Base-by-base conservation (phyloP, 2,329 filamentous ascomycete species). In the Xylaria digitata region DNA sequence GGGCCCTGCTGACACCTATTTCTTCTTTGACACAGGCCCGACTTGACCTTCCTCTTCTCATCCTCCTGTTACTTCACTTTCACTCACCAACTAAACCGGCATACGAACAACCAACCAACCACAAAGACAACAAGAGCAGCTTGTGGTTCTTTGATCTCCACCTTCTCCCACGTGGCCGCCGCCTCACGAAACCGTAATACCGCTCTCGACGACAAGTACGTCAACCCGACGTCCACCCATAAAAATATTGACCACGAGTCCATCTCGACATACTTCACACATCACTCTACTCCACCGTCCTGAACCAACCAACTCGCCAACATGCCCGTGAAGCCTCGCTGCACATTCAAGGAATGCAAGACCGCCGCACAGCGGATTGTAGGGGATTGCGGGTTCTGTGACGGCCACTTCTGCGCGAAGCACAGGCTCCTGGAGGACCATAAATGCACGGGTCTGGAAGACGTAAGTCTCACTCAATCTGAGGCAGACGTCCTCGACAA, bases 361-460 rank as follows among this genome's bases (percentile, higher is more conserved):
- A 90, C 93, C 74, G 87, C 88, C 34, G 94, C 94, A 17, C 94
- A 97, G 81, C 91, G 93, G 72, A 97, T 99, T 76, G 92, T 97
- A 66, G 96, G 96, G 61, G 95, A 98, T 83, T 99, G 96, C 82
- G 91, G 90, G 68, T 98, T 98, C 85, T 99, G 96, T 84, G 86
- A 91, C 63, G 94, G 94, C 52, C 92, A 96, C 79, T 98, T 93
- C 85, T 99, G 96, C 82, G 93, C 93, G 75, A 97, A 94, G 84
- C 96, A 99, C 82, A 88, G 96, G 63, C 87, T 98, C 82, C 82
- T 98, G 71, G 96, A 99, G 81, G 92, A 95, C 74, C 96, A 99
- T 83, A 93, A 93, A 82, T 99, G 96, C 83, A 89, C 88, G 71
- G 94, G 94, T 46, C 85, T 99, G 64, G 96, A 98, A 84, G 92